Evolutionary conservation across 176 grass and related monocot genomes (phyloP), one percentile per base, ranked within the genome.

Genomic region (Carex parvula): DNA sequence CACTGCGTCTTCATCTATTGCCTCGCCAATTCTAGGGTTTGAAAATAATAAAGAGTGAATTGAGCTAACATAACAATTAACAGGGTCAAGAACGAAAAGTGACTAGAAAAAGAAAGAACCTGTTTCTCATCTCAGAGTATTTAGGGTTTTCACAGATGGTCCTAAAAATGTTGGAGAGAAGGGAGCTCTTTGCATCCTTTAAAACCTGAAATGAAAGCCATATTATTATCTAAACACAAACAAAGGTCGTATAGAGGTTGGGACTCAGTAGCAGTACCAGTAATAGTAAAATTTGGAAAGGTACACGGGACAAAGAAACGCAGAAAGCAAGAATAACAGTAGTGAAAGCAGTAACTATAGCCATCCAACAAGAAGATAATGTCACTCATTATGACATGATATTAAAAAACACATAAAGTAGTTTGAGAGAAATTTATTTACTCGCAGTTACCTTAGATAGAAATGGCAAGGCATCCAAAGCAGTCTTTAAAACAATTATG

Each of bases 401-500:
- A 53, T 8, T 15, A 32, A 57, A 70, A n/a, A 8, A 6, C 13
- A 84, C 1, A 39, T 84, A 71, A 70, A 56, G 39, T 70, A 58
- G 26, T 57, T 81, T 70, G 58, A 71, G 12, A 80, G 26, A 82
- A n/a, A n/a, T 14, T 71, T 68, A 44, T 80, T 54, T 10, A 72
- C 53, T 82, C 12, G 37, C 48, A n/a, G 56, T 3, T 71, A 98
- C 92, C 92, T 91, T 94, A 62, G 92, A 94, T 42, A 98, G 89
- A 76, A 98, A 98, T 76, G 95, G 95, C 88, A 98, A 81, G 61
- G 86, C 90, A 71, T 98, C 95, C 75, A 98, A 79, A 87, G 95
- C 92, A 87, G 92, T 98, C 89, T 94, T 98, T 48, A 98, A 89
- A 84, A 98, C 83, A 84, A 98, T 98, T 75, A 98, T 94, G 78